These are phyloP conservation scores for Fistulifera solaris DNA, from an alignment of 108 stramenopile species.

Conservation along the genomic window DNA sequence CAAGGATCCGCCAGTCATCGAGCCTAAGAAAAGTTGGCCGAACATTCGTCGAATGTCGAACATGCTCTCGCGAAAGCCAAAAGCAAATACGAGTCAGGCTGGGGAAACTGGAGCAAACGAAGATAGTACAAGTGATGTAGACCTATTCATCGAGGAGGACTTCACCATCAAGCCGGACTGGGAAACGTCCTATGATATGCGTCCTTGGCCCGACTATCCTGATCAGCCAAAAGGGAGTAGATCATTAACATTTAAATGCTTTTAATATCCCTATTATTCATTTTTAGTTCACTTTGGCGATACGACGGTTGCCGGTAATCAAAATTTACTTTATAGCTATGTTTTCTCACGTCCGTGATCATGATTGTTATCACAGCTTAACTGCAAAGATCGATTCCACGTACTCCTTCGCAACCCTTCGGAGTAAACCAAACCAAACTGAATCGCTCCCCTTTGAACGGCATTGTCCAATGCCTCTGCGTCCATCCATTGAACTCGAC, in stretches of 20 bases:
- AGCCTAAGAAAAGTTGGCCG: not conserved
- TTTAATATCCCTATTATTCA: no score
- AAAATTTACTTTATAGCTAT: no score
- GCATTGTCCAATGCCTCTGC: slow-evolving; percentile 89
- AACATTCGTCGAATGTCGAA: not conserved
- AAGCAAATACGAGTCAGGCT: not conserved
- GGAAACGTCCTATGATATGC: slow-evolving; percentile 66
- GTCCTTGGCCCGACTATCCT: slow-evolving; percentile 74
- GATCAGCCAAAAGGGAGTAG: slow-evolving; percentile 24
- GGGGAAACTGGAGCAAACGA: not conserved
- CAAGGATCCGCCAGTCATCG: not conserved
- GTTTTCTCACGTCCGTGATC: no score
- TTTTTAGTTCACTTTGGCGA: no score
- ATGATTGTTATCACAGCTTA: no score
- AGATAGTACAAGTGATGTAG: no score
- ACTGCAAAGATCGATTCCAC: slow-evolving; percentile 66
- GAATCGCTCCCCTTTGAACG: slow-evolving; percentile 89
- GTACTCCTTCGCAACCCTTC: slow-evolving; percentile 75
- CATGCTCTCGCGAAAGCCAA: not conserved
- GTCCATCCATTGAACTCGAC: slow-evolving; percentile 93
- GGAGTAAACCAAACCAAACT: slow-evolving; percentile 95
- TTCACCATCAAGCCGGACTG: slow-evolving; percentile 24
- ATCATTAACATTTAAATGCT: not conserved
- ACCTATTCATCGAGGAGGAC: not conserved
- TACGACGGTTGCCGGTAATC: slow-evolving; percentile 6